phyloP scores from a whole-genome alignment of 2,329 filamentous ascomycete species.

The Aspergillus ruber region DNA sequence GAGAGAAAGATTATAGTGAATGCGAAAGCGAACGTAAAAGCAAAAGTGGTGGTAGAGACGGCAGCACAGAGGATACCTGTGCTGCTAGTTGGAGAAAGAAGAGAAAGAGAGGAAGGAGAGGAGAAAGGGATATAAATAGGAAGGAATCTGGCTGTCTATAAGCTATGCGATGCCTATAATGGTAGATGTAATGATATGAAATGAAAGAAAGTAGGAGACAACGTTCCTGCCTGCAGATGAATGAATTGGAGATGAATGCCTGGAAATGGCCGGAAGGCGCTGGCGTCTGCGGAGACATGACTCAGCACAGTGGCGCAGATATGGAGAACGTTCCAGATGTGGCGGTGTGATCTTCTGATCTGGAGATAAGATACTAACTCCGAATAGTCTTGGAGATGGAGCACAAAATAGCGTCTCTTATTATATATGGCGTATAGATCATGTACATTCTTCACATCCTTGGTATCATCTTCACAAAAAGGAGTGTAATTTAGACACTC shows the following conservation, averaged over 20 bases:
- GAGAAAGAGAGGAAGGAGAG: too few species aligned
- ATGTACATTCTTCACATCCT: neutral
- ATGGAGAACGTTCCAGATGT: neutral
- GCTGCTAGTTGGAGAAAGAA: too few species aligned
- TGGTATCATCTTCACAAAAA: slow-evolving; percentile 13
- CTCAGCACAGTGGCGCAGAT: neutral
- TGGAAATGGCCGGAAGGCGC: neutral
- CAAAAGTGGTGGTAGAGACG: neutral
- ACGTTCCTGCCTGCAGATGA: too few species aligned
- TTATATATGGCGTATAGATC: too few species aligned
- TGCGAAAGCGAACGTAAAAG: neutral
- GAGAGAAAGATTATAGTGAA: neutral
- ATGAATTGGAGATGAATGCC: neutral
- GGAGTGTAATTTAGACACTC: slow-evolving; percentile 59
- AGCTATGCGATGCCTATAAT: too few species aligned
- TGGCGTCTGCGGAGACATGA: neutral
- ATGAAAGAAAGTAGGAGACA: neutral
- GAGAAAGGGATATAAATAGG: neutral
- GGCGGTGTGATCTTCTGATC: neutral
- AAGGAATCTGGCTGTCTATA: too few species aligned
- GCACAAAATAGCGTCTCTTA: too few species aligned
- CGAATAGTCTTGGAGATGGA: too few species aligned
- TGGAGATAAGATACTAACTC: neutral
- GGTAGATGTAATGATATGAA: too few species aligned
- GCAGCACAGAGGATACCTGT: neutral